These are phyloP conservation scores for Komagataella pseudopastoris DNA, from an alignment of 805 yeast species.

Conservation along the genomic window DNA sequence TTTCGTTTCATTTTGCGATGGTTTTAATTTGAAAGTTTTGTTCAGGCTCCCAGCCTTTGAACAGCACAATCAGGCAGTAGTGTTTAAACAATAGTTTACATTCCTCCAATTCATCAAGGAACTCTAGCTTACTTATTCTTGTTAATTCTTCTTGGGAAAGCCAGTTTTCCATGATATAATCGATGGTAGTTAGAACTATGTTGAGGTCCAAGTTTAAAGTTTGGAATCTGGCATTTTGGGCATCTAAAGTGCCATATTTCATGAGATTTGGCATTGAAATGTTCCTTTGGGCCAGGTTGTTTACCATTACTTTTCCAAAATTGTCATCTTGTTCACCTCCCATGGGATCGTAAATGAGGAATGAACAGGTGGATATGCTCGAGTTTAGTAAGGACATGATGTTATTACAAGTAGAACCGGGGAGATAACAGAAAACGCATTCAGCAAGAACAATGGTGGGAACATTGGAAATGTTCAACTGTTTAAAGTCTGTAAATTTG, in stretches of 20 bases:
- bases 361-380: slow-evolving; percentile 11
- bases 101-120: slow-evolving; percentile 69
- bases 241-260: slow-evolving; percentile 31
- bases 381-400: slow-evolving; percentile 30
- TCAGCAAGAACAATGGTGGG: slow-evolving; percentile 62
- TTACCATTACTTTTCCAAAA: slow-evolving; percentile 62
- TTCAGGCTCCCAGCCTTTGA: slow-evolving; percentile 10
- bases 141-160: slow-evolving; percentile 21
- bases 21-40: neutral
- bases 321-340: slow-evolving; percentile 20
- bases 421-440: slow-evolving; percentile 63
- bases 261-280: slow-evolving; percentile 45
- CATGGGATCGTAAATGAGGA: slow-evolving; percentile 60
- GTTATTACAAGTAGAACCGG: slow-evolving; percentile 30
- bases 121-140: slow-evolving; percentile 40
- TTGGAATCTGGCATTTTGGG: slow-evolving; percentile 24
- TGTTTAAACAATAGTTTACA: slow-evolving; percentile 46
- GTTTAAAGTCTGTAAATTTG: slow-evolving; percentile 6
- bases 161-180: slow-evolving; percentile 28
- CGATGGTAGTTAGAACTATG: slow-evolving; percentile 30
- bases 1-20: neutral
- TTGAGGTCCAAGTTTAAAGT: slow-evolving; percentile 8
- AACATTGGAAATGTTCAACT: slow-evolving; percentile 8
- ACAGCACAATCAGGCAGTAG: slow-evolving; percentile 29
- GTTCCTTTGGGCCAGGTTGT: slow-evolving; percentile 47